Percentiles rank a stretch among this genome's conserved stretches.
These are phyloP conservation scores for Toxoplasma gondii DNA, from an alignment of 169 alveolate species.

Conservation along the genomic window DNA sequence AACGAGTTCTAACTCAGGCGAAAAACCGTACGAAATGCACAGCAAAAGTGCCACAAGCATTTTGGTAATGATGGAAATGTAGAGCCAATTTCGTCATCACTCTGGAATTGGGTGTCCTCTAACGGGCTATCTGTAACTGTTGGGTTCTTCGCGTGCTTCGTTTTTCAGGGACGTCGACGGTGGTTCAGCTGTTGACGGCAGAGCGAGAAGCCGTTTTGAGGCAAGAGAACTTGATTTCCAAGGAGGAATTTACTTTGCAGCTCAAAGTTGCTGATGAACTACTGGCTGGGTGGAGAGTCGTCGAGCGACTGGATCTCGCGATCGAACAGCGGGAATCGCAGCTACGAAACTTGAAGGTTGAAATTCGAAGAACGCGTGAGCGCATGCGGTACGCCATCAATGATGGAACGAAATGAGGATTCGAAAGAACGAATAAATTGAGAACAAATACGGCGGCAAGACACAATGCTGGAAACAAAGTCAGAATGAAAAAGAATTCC, in stretches of 20 bases:
- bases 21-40: too few species aligned
- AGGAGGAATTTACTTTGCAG: background rate
- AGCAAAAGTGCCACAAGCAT: background rate
- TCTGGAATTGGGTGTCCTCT: background rate
- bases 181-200: background rate
- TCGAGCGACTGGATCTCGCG: background rate
- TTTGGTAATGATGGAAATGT: background rate
- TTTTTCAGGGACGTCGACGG: background rate
- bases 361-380: background rate
- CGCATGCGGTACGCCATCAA: slow-evolving; percentile 17
- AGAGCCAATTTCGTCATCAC: too few species aligned
- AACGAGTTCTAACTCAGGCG: too few species aligned
- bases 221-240: background rate
- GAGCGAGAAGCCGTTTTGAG: background rate
- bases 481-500: too few species aligned
- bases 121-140: background rate
- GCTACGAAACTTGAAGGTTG: background rate
- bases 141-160: background rate
- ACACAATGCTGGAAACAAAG: too few species aligned
- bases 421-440: too few species aligned
- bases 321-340: background rate
- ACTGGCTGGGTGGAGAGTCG: background rate
- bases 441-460: too few species aligned
- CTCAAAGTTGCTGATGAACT: background rate
- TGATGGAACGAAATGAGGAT: background rate